A percentile compares a stretch with the other conserved stretches of the same genome.
Conservation (phyloP, 805 yeast genomes). For the Ogataea chonburiensis region DNA sequence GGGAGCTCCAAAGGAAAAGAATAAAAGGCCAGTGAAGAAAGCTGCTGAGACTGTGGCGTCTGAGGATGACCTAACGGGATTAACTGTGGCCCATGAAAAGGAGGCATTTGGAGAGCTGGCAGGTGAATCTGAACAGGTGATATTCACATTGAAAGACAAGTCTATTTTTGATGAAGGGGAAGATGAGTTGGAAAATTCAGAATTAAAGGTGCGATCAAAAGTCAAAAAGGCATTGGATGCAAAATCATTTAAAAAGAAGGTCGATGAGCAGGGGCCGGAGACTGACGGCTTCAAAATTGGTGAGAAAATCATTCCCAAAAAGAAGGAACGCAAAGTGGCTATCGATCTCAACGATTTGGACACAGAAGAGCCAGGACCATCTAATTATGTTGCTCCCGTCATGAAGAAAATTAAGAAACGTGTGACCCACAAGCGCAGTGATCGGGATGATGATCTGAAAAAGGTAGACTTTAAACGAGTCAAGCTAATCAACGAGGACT, state of each 20-base stretch:
- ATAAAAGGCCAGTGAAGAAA: background rate
- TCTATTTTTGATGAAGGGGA: slow-evolving; percentile 37
- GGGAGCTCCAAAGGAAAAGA: slow-evolving; percentile 18
- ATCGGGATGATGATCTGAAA: slow-evolving; percentile 23
- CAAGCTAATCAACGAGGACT: slow-evolving; percentile 28
- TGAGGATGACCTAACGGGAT: slow-evolving; percentile 24
- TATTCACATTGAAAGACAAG: slow-evolving; percentile 60
- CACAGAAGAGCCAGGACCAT: slow-evolving; percentile 18
- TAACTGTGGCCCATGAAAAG: slow-evolving; percentile 46
- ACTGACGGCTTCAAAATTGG: slow-evolving; percentile 27
- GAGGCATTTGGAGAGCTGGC: slow-evolving; percentile 37
- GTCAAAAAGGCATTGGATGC: slow-evolving; percentile 22
- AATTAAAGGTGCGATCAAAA: slow-evolving; percentile 16
- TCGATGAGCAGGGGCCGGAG: slow-evolving; percentile 20
- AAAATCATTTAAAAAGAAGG: slow-evolving; percentile 33
- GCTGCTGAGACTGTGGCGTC: slow-evolving; percentile 7
- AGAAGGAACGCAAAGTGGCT: slow-evolving; percentile 16
- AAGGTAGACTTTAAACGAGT: slow-evolving; percentile 28
- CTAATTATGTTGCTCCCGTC: slow-evolving; percentile 7
- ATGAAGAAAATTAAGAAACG: slow-evolving; percentile 22
- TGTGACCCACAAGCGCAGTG: slow-evolving; percentile 15
- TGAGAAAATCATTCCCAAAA: slow-evolving; percentile 18
- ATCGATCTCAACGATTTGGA: slow-evolving; percentile 15
- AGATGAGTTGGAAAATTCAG: slow-evolving; percentile 41
- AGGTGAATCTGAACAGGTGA: slow-evolving; percentile 36